These are phyloP conservation scores for Fraxinus latifolia DNA, from an alignment of 305 asterid species.

Conservation along the genomic window DNA sequence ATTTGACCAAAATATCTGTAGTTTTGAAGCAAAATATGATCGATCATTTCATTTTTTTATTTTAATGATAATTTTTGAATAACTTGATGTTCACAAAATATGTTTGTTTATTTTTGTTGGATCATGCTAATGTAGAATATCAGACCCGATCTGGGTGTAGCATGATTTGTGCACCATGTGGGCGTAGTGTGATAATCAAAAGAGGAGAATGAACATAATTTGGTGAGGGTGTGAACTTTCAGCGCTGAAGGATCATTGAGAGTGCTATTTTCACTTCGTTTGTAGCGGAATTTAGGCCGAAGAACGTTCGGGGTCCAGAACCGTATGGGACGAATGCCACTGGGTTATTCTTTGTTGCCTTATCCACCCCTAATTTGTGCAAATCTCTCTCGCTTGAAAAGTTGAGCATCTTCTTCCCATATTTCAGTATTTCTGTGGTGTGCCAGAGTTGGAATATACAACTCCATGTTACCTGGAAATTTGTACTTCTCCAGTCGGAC, in stretches of 20 bases:
- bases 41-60: not conserved
- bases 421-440: constrained; percentile 38
- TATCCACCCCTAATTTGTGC: constrained; percentile 42
- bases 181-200: constrained; percentile 33
- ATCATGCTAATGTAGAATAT: not conserved
- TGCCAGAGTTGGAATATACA: constrained; percentile 37
- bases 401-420: constrained; percentile 55
- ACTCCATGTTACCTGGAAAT: constrained; percentile 41
- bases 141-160: constrained; percentile 25
- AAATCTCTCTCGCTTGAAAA: constrained; percentile 55
- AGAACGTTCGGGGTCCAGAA: constrained; percentile 47
- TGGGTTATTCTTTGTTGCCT: constrained; percentile 41
- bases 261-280: constrained; percentile 51
- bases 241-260: constrained; percentile 52
- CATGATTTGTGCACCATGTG: constrained; percentile 45
- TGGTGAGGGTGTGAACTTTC: constrained; percentile 40
- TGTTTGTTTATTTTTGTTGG: not conserved
- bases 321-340: constrained; percentile 53
- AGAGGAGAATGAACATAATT: constrained; percentile 46
- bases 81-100: not conserved
- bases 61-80: not conserved
- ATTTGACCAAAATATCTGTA: not conserved
- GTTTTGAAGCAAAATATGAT: not conserved
- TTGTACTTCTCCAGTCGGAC: constrained; percentile 35
- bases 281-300: constrained; percentile 43